These are phyloP conservation scores for Gloeophyllum trabeum DNA, from an alignment of 768 basidiomycete species.

Conservation along the genomic window DNA sequence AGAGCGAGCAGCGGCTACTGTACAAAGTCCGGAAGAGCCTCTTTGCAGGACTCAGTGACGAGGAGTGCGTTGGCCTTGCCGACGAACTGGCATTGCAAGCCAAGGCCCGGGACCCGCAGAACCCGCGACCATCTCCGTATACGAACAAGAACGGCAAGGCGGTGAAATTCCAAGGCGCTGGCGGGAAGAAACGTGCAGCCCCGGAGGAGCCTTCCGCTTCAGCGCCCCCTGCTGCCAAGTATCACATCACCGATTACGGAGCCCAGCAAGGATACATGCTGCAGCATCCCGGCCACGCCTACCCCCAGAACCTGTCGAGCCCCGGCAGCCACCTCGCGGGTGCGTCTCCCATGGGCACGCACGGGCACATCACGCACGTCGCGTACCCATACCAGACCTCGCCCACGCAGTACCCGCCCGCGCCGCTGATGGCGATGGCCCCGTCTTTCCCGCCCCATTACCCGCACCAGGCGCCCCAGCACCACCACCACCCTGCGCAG, in stretches of 20 bases:
- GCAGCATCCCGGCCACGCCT: neutral
- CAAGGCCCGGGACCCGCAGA: constrained; percentile 11
- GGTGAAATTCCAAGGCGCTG: constrained; percentile 2
- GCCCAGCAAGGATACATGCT: neutral
- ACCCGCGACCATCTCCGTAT: constrained; percentile 1
- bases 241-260: constrained; percentile 1
- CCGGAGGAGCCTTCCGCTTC: constrained; percentile 3
- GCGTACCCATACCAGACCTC: neutral
- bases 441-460: neutral
- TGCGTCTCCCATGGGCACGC: neutral
- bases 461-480: constrained; percentile 7
- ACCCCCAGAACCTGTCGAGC: neutral
- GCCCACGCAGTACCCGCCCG: neutral
- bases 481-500: too few relatives aligned
- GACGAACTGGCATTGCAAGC: constrained; percentile 44
- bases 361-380: too few relatives aligned
- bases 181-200: constrained; percentile 6
- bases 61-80: constrained; percentile 42
- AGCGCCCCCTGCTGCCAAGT: neutral
- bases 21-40: constrained; percentile 52
- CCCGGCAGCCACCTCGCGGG: neutral
- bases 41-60: constrained; percentile 42
- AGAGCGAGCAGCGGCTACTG: constrained; percentile 47
- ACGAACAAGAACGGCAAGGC: constrained; percentile 4
- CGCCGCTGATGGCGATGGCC: neutral